These are phyloP conservation scores for Beauveria pseudobassiana DNA, from an alignment of 2,329 filamentous ascomycete species.

Conservation along the genomic window DNA sequence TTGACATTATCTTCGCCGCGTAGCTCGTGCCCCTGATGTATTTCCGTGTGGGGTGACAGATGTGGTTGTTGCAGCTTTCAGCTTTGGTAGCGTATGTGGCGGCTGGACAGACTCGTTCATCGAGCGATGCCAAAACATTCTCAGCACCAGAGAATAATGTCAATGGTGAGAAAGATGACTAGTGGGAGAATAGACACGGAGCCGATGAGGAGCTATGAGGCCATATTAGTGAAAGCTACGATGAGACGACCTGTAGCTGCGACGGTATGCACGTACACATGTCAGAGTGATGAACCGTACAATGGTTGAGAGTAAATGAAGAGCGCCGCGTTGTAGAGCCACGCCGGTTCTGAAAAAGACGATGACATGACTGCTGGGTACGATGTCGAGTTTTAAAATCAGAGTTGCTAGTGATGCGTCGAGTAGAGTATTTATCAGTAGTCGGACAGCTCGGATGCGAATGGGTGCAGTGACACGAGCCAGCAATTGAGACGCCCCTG, in stretches of 20 bases:
- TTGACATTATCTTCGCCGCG: constrained; percentile 1
- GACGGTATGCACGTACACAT: background rate
- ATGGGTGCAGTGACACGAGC: background rate
- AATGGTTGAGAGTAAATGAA: constrained; percentile 2
- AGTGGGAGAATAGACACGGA: constrained; percentile 40
- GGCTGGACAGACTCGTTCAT: background rate
- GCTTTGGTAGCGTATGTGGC: background rate
- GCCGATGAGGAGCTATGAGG: constrained; percentile 25
- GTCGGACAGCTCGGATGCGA: background rate
- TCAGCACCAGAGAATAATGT: constrained; percentile 47
- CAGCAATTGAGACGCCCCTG: background rate
- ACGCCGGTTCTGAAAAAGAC: background rate
- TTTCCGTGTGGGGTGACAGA: background rate
- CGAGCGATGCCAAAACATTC: constrained; percentile 25
- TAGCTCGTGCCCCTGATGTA: background rate
- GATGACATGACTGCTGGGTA: background rate
- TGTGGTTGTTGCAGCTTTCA: background rate
- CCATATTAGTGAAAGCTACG: background rate
- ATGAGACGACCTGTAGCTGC: no score
- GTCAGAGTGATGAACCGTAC: constrained; percentile 1
- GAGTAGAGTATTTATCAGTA: no score
- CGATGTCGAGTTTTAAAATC: background rate
- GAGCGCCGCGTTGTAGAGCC: constrained; percentile 1
- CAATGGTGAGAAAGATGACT: constrained; percentile 39
- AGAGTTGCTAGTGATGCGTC: background rate